A percentile compares a stretch with the other conserved stretches of the same genome.
Conservation (phyloP, 805 yeast genomes). For the Scheffersomyces amazonensis region DNA sequence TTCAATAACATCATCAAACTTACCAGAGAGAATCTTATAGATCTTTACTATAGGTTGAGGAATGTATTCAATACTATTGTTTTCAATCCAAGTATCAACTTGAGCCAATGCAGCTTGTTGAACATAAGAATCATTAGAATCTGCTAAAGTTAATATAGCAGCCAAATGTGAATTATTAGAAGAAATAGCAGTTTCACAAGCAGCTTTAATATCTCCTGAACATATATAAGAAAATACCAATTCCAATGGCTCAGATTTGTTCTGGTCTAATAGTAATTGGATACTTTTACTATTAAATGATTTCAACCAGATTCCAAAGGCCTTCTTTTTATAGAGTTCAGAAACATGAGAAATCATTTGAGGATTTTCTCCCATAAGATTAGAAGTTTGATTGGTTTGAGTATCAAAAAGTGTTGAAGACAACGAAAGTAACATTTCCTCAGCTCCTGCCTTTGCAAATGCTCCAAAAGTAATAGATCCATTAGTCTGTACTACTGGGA, state of each 20-base stretch:
- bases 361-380: constrained; percentile 5
- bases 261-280: constrained; percentile 15
- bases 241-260: constrained; percentile 43
- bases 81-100: constrained; percentile 60
- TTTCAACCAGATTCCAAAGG: constrained; percentile 58
- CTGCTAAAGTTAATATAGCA: constrained; percentile 63
- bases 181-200: constrained; percentile 59
- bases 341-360: constrained; percentile 13
- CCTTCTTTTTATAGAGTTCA: constrained; percentile 24
- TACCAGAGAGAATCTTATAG: constrained; percentile 63
- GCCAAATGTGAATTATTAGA: constrained; percentile 69
- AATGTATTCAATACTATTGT: constrained; percentile 30
- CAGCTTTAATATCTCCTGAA: constrained; percentile 57
- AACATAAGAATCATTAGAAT: constrained; percentile 64
- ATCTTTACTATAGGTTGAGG: constrained; percentile 57
- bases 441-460: background rate
- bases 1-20: constrained; percentile 32
- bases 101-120: constrained; percentile 57
- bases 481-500: constrained; percentile 17
- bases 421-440: background rate
- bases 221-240: constrained; percentile 48
- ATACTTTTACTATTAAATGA: constrained; percentile 37
- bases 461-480: background rate
- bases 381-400: constrained; percentile 6
- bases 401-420: constrained; percentile 57